phyloP scores from a whole-genome alignment of 306 rosid species.

The Lagenaria siceraria region DNA sequence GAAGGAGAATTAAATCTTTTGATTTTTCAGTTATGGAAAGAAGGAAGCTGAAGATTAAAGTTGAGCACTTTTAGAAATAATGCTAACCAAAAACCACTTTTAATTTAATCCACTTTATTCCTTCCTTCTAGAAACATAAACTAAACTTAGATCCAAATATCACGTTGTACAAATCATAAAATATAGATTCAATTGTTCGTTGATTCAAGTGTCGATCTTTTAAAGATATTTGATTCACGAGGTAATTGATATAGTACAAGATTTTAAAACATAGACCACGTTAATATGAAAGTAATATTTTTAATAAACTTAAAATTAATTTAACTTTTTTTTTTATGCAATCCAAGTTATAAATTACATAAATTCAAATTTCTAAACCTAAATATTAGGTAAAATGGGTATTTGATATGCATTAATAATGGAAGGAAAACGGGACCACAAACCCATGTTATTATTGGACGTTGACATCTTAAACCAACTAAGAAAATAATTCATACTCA shows the following conservation, averaged over 20 bases:
- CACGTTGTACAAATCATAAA: no score
- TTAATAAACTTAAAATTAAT: no score
- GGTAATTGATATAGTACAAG: no score
- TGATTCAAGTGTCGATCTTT: background rate
- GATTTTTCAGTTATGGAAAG: no score
- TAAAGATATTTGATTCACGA: no score
- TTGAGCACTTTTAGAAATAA: background rate
- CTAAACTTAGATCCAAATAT: background rate
- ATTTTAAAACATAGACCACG: no score
- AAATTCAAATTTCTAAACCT: background rate
- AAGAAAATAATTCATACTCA: background rate
- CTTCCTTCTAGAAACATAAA: background rate
- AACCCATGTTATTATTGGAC: background rate
- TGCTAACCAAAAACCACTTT: background rate
- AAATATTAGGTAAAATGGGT: background rate
- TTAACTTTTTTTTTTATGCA: background rate
- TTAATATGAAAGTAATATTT: no score
- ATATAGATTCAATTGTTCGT: background rate
- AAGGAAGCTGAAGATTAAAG: background rate
- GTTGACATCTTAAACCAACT: background rate
- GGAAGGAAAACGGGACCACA: background rate
- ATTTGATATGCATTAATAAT: background rate
- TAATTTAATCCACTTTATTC: background rate
- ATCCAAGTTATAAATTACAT: background rate
- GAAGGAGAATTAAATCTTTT: background rate